Conservation (phyloP, 495 filamentous ascomycete genomes). For the Penicillium fimorum region DNA sequence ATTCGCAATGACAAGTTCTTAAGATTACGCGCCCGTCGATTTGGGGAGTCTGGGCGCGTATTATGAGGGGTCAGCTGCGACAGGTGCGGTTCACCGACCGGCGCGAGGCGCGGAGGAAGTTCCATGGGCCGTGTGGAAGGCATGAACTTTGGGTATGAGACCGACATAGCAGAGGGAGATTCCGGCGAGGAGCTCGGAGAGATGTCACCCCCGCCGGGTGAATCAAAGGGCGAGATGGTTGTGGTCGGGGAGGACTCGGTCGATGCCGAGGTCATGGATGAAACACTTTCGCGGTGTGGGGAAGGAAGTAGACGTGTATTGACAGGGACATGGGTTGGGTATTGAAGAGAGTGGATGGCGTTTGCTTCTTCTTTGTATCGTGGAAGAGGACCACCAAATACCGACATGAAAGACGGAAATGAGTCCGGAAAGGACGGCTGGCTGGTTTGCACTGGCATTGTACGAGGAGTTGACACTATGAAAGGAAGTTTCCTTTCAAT, state of each 20-base stretch:
- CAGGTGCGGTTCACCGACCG: constrained; percentile 26
- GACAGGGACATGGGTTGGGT: constrained; percentile 35
- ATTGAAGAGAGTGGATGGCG: constrained; percentile 26
- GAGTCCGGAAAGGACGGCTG: constrained; percentile 55
- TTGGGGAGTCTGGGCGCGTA: constrained; percentile 54
- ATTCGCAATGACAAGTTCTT: constrained; percentile 93
- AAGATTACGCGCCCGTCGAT: constrained; percentile 77
- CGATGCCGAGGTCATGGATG: constrained; percentile 78
- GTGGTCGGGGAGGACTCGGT: constrained; percentile 94
- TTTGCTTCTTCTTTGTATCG: constrained; percentile 35
- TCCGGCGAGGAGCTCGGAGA: constrained; percentile 92
- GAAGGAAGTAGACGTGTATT: constrained; percentile 36
- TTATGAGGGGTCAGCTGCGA: constrained; percentile 39
- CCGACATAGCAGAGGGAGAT: constrained; percentile 64
- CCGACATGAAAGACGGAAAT: constrained; percentile 71
- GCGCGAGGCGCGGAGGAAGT: constrained; percentile 20
- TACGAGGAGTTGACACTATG: constrained; percentile 14
- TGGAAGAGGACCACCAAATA: constrained; percentile 49
- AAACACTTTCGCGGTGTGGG: constrained; percentile 49
- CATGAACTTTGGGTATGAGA: constrained; percentile 43
- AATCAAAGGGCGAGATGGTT: constrained; percentile 89
- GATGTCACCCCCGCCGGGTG: constrained; percentile 80
- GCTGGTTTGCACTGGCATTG: constrained; percentile 50
- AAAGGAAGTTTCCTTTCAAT: constrained; percentile 16
- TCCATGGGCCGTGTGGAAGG: constrained; percentile 31